Percentiles rank a stretch among this genome's conserved stretches.
Conservation (phyloP, 2,329 filamentous ascomycete genomes). For the Pestalotiopsis sp. region DNA sequence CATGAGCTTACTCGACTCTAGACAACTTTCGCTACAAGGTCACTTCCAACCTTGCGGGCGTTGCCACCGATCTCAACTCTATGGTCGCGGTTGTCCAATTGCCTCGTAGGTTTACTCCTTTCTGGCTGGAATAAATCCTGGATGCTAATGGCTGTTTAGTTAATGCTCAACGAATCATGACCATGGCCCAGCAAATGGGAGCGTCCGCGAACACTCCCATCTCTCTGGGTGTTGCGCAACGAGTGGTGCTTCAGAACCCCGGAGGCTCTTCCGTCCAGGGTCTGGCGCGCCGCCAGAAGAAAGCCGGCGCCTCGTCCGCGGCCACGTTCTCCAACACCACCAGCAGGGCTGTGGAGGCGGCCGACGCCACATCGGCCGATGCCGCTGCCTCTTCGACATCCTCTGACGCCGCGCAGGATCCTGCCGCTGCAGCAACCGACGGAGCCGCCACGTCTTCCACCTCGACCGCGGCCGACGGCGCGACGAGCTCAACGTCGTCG, state of each 20-base stretch:
- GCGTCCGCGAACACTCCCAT: slow-evolving; percentile 20
- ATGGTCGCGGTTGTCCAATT: slow-evolving; percentile 26
- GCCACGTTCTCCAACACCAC: neutral
- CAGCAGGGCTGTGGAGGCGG: neutral
- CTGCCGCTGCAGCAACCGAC: neutral
- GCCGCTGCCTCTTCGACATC: neutral
- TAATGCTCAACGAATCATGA: slow-evolving; percentile 24
- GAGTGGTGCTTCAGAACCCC: slow-evolving; percentile 23
- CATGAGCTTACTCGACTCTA: neutral
- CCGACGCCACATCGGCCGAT: neutral
- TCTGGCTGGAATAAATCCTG: neutral
- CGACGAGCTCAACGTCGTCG: neutral
- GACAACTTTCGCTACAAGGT: slow-evolving; percentile 27
- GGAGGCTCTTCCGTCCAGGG: slow-evolving; percentile 18
- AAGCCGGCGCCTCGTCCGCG: neutral
- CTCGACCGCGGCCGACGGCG: neutral
- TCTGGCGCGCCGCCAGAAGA: neutral
- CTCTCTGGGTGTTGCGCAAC: slow-evolving; percentile 23
- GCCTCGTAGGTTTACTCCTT: slow-evolving; percentile 19
- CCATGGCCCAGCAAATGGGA: slow-evolving; percentile 23
- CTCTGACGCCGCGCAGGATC: neutral
- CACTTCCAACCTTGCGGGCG: slow-evolving; percentile 23
- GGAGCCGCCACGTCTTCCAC: neutral
- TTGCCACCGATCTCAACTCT: slow-evolving; percentile 20
- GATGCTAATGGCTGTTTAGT: slow-evolving; percentile 17